Base-by-base conservation (phyloP, 169 alveolate genomes). In the Hepatocystis sp. region DNA sequence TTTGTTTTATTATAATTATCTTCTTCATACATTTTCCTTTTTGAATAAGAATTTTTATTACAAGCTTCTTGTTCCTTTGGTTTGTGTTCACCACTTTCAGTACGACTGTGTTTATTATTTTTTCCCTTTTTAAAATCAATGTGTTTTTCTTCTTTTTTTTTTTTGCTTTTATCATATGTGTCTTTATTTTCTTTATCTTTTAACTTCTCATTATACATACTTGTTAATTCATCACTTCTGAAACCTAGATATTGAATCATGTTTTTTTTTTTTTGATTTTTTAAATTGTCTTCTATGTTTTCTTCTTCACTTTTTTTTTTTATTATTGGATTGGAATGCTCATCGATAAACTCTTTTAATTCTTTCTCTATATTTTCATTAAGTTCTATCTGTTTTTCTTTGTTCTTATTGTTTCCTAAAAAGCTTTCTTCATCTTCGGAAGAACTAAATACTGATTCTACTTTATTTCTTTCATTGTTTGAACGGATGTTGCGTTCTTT, bases 201-300 rank as follows among this genome's bases (percentile, higher is more conserved):
- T 17, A 36, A 17, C 36, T 40, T 46, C 10, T 34, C 46, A 28
- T 34, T 51, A 42, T 71, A 3, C 15, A 55, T 15, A 28, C 58
- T 71, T 21, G 86, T 71, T 51, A 71, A 56, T 51, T 71, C 86
- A 0, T 71, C 71, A 2, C 65, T 61, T 63, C 53, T 71, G 27
- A 56, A 71, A 28, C 86, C 86, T 36, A 71, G 40, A 63, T 71
- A 71, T 28, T 34, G 86, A 40, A 71, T 71, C 28, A 13, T 44
- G 28, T 58, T 56, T 51, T 71, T 71, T 1, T 27, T 28, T 30
- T 44, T 23, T 25, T 53, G 7, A 15, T 67, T 30, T 25, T 71
- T 28, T 3, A 19, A 13, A 7, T 7, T 7, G 39, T 42, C 40
- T 67, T 10, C 19, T n/a, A 3, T 13, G 23, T 19, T 13, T 23